Percentiles rank a stretch among this genome's conserved stretches.
Evolutionary conservation across 192 early-diverging fungal species (phyloP).

Genomic region (Lobosporangium transversale): DNA sequence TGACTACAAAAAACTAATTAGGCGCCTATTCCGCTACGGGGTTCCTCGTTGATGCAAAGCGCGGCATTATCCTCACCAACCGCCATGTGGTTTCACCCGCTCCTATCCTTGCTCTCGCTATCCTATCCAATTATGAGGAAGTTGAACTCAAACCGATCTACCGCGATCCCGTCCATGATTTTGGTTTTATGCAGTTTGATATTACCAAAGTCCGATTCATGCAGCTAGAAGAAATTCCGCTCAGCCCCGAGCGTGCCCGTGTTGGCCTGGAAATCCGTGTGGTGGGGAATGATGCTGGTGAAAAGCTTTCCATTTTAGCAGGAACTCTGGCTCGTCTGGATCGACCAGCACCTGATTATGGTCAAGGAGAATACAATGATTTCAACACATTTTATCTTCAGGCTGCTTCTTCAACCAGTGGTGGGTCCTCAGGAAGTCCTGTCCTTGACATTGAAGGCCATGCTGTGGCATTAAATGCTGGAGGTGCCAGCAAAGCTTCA

Average conservation of each 20-base stretch:
- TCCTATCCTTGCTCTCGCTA: conserved; percentile 77
- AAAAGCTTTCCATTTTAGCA: conserved; percentile 80
- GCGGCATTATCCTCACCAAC: conserved; percentile 81
- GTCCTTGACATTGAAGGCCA: conserved; percentile 81
- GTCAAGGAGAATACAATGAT: conserved; percentile 76
- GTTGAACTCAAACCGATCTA: conserved; percentile 77
- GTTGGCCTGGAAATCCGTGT: conserved; percentile 83
- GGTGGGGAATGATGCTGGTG: conserved; percentile 84
- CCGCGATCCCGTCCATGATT: conserved; percentile 86
- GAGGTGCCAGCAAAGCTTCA: conserved; percentile 73
- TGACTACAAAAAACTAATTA: conserved; percentile 15
- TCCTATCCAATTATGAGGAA: conserved; percentile 81
- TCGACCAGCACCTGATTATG: conserved; percentile 75
- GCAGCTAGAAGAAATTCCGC: conserved; percentile 70
- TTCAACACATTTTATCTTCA: conserved; percentile 88
- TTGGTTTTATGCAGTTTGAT: conserved; percentile 84
- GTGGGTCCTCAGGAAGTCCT: conserved; percentile 82
- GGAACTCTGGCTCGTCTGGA: conserved; percentile 80
- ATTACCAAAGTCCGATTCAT: conserved; percentile 74
- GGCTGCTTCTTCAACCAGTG: conserved; percentile 77
- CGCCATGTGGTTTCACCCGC: conserved; percentile 81
- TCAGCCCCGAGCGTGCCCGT: conserved; percentile 73
- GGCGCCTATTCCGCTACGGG: conserved; percentile 74
- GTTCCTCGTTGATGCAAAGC: conserved; percentile 79
- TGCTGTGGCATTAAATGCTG: conserved; percentile 81